phyloP scores from a whole-genome alignment of 2,329 filamentous ascomycete genomes.

The Aspergillus niger region DNA sequence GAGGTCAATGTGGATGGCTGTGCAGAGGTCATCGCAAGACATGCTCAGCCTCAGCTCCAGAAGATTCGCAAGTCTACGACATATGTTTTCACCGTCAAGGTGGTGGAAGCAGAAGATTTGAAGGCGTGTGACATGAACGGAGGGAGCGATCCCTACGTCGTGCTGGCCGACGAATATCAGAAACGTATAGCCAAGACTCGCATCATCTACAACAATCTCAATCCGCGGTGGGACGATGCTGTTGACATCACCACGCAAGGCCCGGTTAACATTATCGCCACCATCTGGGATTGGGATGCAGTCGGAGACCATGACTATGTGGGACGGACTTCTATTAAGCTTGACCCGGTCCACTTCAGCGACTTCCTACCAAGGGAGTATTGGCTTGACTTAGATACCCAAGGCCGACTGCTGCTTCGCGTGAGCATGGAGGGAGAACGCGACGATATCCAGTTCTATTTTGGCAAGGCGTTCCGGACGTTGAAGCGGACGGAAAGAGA shows the following conservation, averaged over 20 bases:
- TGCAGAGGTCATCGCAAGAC: constrained; percentile 74
- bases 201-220: constrained; percentile 85
- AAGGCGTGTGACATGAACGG: constrained; percentile 98
- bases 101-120: constrained; percentile 94
- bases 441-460: constrained; percentile 98
- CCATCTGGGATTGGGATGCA: constrained; percentile 97
- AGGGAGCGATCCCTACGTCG: constrained; percentile 93
- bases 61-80: constrained; percentile 72
- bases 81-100: constrained; percentile 98
- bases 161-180: constrained; percentile 95
- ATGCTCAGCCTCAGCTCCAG: constrained; percentile 71
- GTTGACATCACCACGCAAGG: constrained; percentile 93
- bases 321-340: constrained; percentile 90
- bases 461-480: constrained; percentile 93
- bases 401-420: constrained; percentile 82
- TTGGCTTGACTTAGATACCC: constrained; percentile 95
- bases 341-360: constrained; percentile 96
- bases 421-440: constrained; percentile 99
- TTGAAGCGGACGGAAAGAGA: constrained; percentile 94
- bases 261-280: constrained; percentile 90
- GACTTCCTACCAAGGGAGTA: constrained; percentile 96
- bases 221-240: constrained; percentile 95
- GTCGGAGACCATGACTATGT: constrained; percentile 98
- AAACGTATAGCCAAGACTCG: constrained; percentile 94
- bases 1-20: constrained; percentile 90